A percentile compares a stretch with the other conserved stretches of the same genome.
Evolutionary conservation across 2,329 filamentous ascomycete species (phyloP).

Genomic region (Immersiporthe knoxdaviesiana): DNA sequence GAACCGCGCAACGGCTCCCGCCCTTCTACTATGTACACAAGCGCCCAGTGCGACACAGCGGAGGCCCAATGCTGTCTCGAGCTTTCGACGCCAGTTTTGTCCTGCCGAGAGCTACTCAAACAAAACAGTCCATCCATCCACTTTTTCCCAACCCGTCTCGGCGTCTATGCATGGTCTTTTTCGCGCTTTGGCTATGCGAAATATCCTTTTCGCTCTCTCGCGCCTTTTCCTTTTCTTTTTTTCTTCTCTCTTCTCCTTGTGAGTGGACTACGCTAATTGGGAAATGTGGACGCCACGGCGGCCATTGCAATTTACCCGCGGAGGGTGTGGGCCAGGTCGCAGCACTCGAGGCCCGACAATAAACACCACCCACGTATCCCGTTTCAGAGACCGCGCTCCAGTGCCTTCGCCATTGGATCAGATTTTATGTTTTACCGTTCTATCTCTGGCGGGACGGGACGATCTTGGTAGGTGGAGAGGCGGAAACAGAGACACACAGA

Average conservation of each 20-base stretch:
- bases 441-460: neutral
- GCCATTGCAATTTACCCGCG: slow-evolving; percentile 7
- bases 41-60: neutral
- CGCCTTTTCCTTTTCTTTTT: neutral
- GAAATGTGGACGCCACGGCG: neutral
- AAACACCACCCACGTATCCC: slow-evolving; percentile 9
- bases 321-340: slow-evolving; percentile 3
- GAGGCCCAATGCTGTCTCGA: neutral
- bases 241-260: neutral
- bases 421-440: neutral
- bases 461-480: neutral
- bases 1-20: neutral
- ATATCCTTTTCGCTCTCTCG: neutral
- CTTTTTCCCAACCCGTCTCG: neutral
- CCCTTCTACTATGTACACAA: neutral
- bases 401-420: slow-evolving; percentile 1
- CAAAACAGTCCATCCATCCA: neutral
- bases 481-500: neutral
- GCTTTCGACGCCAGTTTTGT: neutral
- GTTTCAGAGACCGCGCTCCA: slow-evolving; percentile 12
- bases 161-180: neutral
- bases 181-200: neutral
- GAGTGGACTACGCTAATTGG: neutral
- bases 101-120: neutral
- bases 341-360: slow-evolving; percentile 9